Evolutionary conservation across 1,284 basidiomycete species (phyloP).

Genomic region (Erythrobasidium hasegawianum): DNA sequence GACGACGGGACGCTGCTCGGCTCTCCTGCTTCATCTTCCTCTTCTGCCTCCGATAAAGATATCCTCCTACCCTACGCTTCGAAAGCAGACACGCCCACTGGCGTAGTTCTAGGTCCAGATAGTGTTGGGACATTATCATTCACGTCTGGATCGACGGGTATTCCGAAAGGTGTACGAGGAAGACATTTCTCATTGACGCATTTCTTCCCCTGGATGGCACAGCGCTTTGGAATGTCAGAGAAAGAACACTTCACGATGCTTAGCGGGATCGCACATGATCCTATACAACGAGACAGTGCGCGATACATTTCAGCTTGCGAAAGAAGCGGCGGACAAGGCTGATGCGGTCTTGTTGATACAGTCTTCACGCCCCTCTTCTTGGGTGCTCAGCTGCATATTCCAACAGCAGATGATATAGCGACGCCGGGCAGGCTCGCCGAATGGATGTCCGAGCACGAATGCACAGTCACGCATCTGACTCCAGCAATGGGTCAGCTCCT

Average conservation of each 20-base stretch:
- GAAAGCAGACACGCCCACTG: slow-evolving; percentile 58
- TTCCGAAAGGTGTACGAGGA: slow-evolving; percentile 95
- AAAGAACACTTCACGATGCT: slow-evolving; percentile 95
- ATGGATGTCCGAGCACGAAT: slow-evolving; percentile 91
- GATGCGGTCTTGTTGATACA: slow-evolving; percentile 47
- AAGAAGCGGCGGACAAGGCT: too few species aligned
- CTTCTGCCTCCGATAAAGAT: slow-evolving; percentile 50
- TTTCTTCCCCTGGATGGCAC: slow-evolving; percentile 99
- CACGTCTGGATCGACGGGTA: slow-evolving; percentile 95
- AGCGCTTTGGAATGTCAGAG: slow-evolving; percentile 72
- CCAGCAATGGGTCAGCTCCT: slow-evolving; percentile 99
- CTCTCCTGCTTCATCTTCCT: slow-evolving; percentile 56
- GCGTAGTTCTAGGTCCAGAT: slow-evolving; percentile 85
- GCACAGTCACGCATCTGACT: slow-evolving; percentile 93
- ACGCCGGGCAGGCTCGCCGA: slow-evolving; percentile 94
- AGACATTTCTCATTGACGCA: slow-evolving; percentile 95
- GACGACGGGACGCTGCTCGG: slow-evolving; percentile 64
- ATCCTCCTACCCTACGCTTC: slow-evolving; percentile 45
- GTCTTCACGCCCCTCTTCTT: slow-evolving; percentile 99
- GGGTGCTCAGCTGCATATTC: slow-evolving; percentile 91
- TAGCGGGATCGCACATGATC: slow-evolving; percentile 97
- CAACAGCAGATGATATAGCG: slow-evolving; percentile 94
- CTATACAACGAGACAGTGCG: slow-evolving; percentile 97
- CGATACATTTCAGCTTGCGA: slow-evolving; percentile 44
- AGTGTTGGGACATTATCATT: slow-evolving; percentile 93